Conservation (phyloP, 2,329 filamentous ascomycete species). For the Hymenoscyphus fraxineus region DNA sequence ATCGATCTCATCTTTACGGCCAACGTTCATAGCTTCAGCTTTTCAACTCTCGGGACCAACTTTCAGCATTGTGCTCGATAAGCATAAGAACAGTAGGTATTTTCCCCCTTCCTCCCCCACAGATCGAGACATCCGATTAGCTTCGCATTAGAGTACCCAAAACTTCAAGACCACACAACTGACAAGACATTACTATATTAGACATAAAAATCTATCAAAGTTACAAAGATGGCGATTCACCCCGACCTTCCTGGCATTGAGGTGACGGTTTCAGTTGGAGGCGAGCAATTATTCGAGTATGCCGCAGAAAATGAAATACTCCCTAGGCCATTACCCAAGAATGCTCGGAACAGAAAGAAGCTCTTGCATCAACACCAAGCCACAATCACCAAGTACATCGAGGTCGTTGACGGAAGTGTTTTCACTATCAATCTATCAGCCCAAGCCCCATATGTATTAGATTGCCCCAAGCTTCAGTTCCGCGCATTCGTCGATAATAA, state of each 20-base stretch:
- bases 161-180: not conserved
- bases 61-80: not conserved
- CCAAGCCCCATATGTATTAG: not conserved
- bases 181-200: not conserved
- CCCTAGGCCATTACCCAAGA: not conserved
- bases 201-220: not conserved
- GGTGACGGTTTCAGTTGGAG: slow-evolving; percentile 13
- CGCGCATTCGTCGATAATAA: not conserved
- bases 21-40: not conserved
- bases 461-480: not conserved
- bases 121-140: not conserved
- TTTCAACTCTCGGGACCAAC: not conserved
- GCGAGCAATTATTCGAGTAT: slow-evolving; percentile 9
- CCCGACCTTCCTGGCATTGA: slow-evolving; percentile 14
- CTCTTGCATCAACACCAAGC: not conserved
- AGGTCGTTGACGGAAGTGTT: not conserved
- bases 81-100: not conserved
- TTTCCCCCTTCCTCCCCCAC: not conserved
- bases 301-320: slow-evolving; percentile 7
- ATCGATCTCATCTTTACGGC: not conserved
- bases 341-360: not conserved
- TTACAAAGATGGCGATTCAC: slow-evolving; percentile 22
- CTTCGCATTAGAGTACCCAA: not conserved
- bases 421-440: not conserved
- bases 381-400: slow-evolving; percentile 14